A percentile compares a stretch with the other conserved stretches of the same genome.
These are phyloP conservation scores for Mycena albidolilacea DNA, from an alignment of 768 basidiomycete genomes.

Conservation along the genomic window DNA sequence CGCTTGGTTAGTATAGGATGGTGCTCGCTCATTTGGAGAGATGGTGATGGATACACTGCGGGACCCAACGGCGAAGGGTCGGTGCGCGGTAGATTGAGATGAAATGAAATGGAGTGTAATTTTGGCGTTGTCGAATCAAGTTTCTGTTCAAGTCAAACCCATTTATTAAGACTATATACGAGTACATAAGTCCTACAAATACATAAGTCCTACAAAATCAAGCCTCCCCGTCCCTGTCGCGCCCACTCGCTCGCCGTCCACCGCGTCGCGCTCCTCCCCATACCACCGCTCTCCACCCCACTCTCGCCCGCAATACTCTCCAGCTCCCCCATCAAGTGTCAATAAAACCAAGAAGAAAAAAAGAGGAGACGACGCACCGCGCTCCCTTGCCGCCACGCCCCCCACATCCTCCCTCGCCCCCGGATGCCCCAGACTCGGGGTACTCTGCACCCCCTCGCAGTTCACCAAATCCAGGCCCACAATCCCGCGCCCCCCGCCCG, in stretches of 20 bases:
- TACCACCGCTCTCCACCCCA: not conserved
- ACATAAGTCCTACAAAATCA: too few species aligned
- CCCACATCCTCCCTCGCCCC: constrained; percentile 90
- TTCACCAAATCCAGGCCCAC: constrained; percentile 91
- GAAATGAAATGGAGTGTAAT: too few species aligned
- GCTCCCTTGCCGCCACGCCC: constrained; percentile 80
- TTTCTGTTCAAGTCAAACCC: too few species aligned
- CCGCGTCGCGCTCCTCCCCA: constrained; percentile 14
- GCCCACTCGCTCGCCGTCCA: constrained; percentile 24
- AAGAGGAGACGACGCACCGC: constrained; percentile 48
- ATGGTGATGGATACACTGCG: too few species aligned
- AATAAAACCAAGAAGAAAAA: constrained; percentile 8
- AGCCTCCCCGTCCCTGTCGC: constrained; percentile 1
- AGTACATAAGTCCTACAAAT: too few species aligned
- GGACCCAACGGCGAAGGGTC: too few species aligned
- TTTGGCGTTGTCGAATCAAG: too few species aligned
- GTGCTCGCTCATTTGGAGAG: too few species aligned
- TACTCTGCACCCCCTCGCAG: constrained; percentile 88
- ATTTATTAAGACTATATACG: too few species aligned
- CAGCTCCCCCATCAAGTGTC: constrained; percentile 62
- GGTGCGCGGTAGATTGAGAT: too few species aligned
- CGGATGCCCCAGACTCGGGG: constrained; percentile 86
- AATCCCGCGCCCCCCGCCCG: constrained; percentile 86
- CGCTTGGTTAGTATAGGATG: too few species aligned
- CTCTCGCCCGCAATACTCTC: constrained; percentile 64